These are phyloP conservation scores for Dictyophora rubrovolvata DNA, from an alignment of 768 basidiomycete genomes.

Conservation along the genomic window DNA sequence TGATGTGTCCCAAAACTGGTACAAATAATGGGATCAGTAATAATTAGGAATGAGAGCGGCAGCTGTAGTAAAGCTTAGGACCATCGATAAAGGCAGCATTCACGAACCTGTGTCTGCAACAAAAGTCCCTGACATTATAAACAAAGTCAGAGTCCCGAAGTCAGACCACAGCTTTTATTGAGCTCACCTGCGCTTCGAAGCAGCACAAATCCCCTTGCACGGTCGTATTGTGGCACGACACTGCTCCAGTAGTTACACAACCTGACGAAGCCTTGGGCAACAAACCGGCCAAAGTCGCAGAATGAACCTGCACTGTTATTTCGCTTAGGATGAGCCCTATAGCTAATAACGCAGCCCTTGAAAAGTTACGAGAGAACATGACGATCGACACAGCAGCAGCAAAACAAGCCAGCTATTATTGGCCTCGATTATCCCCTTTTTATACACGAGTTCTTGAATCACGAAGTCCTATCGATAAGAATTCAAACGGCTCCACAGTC, in stretches of 20 bases:
- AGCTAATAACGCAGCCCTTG: neutral
- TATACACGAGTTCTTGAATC: too few relatives aligned
- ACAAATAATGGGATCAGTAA: neutral
- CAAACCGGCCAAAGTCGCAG: neutral
- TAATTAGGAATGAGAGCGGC: too few relatives aligned
- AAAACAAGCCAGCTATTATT: too few relatives aligned
- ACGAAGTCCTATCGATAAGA: too few relatives aligned
- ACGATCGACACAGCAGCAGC: neutral
- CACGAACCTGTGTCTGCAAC: conserved; percentile 5
- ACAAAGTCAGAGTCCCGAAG: too few relatives aligned
- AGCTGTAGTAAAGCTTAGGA: too few relatives aligned
- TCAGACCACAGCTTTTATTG: too few relatives aligned
- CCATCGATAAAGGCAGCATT: neutral
- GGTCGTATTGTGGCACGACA: conserved; percentile 8
- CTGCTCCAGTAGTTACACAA: neutral
- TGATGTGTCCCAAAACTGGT: conserved; percentile 6
- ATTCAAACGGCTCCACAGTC: too few relatives aligned
- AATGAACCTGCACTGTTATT: neutral
- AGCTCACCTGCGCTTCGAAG: conserved; percentile 7
- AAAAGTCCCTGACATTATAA: neutral
- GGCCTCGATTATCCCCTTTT: too few relatives aligned
- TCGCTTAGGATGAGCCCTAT: neutral
- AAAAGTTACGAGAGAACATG: neutral
- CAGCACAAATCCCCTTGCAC: conserved; percentile 3
- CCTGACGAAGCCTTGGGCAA: conserved; percentile 3